Conservation (phyloP, 768 basidiomycete species). For the Mycena olivaceomarginata region DNA sequence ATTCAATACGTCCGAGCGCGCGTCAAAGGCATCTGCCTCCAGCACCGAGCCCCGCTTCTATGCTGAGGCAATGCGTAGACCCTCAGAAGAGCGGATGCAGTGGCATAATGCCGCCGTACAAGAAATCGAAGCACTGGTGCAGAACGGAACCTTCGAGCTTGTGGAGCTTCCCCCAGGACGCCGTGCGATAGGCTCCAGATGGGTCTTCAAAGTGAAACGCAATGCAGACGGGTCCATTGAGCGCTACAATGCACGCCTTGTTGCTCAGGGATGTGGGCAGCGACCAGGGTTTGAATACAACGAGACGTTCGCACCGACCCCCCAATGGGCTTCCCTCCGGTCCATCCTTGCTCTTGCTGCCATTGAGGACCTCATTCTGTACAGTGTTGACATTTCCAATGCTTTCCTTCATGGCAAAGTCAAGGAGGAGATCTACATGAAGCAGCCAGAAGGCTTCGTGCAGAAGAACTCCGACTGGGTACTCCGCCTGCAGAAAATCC, state of each 20-base stretch:
- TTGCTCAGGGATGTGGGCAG: slow-evolving; percentile 50
- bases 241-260: too few species aligned
- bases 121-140: slow-evolving; percentile 50
- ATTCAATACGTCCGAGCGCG: too few species aligned
- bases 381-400: slow-evolving; percentile 51
- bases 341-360: slow-evolving; percentile 50
- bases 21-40: slow-evolving; percentile 17
- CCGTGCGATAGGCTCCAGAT: too few species aligned
- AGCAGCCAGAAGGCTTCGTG: slow-evolving; percentile 53
- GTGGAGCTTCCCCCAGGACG: slow-evolving; percentile 53
- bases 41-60: slow-evolving; percentile 43
- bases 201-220: too few species aligned
- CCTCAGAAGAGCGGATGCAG: slow-evolving; percentile 26
- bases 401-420: slow-evolving; percentile 55
- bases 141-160: slow-evolving; percentile 58
- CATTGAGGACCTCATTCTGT: slow-evolving; percentile 50
- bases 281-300: slow-evolving; percentile 49
- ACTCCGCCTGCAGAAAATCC: slow-evolving; percentile 47
- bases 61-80: slow-evolving; percentile 44
- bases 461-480: slow-evolving; percentile 42
- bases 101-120: slow-evolving; percentile 53
- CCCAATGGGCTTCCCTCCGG: slow-evolving; percentile 47
- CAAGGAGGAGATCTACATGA: slow-evolving; percentile 57
- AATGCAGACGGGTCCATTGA: too few species aligned
- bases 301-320: slow-evolving; percentile 48